Base-by-base conservation (phyloP, 495 filamentous ascomycete species). In the Trypethelium eluteriae region DNA sequence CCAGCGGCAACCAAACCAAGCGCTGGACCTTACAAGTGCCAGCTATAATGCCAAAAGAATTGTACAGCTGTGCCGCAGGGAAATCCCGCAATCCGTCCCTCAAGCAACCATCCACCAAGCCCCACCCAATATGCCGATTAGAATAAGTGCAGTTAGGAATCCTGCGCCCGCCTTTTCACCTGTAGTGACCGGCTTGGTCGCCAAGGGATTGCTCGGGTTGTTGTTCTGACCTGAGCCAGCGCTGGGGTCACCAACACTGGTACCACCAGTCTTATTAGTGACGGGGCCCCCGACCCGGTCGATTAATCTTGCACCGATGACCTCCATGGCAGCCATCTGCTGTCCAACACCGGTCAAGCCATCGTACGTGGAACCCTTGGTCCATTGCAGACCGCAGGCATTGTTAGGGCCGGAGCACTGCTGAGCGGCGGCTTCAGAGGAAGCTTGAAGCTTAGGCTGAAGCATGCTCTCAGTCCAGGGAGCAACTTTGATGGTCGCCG, bases 401-500 rank as follows among this genome's bases (percentile, higher is more conserved):
- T 79, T 74, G 61, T 76, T 78, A 10, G 81, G 78, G 41, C 79
- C 79, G 9, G 81, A 81, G 72, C 89, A 92, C 57, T 82, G 79
- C 47, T 76, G 71, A 0, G 87, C 86, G 0, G 89, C 89, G 0
- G 84, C 87, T 35, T 78, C 39, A 11, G 86, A 87, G 2, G 81
- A 84, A 12, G 77, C 76, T 63, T 76, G 70, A 11, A 93, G 74
- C 62, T 84, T 80, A 1, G 85, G 82, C 71, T 82, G 75, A 59
- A 93, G 83, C 9, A 73, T 68, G 39, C 82, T 77, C 56, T 73
- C 75, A 10, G 84, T 88, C 66, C 80, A 84, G 3, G 89, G 88
- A 4, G 86, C 89, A 67, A 92, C 80, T 66, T 86, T 85, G 10
- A 85, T 79, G 44, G 84, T 82, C 44, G 82, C 82, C 2, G 86